Conservation (phyloP, 495 filamentous ascomycete genomes). For the Neurospora tetraspora region DNA sequence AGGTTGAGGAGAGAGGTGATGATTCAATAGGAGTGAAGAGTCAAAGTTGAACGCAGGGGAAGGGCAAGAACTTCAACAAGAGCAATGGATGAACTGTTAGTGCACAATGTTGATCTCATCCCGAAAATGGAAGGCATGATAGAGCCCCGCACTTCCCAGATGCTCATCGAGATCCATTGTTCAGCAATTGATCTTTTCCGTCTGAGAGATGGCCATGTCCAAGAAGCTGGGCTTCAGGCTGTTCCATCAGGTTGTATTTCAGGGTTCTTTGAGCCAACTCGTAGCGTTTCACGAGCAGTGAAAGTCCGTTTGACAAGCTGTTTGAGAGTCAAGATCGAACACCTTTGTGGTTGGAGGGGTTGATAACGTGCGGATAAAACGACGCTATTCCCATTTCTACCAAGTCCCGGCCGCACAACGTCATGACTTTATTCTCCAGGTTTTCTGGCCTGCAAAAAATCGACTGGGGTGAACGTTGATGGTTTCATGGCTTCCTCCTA, state of each 20-base stretch:
- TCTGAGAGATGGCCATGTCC: neutral
- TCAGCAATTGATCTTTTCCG: neutral
- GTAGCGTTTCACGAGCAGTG: neutral
- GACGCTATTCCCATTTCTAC: neutral
- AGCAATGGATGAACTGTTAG: neutral
- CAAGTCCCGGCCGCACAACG: neutral
- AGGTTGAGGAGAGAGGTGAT: neutral
- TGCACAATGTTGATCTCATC: neutral
- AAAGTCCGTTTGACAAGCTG: neutral
- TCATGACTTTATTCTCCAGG: neutral
- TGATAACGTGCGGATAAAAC: neutral
- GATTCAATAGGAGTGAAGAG: neutral
- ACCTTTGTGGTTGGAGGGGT: neutral
- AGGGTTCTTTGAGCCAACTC: neutral
- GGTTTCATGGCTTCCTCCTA: too few species aligned
- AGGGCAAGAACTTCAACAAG: neutral
- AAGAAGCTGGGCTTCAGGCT: neutral
- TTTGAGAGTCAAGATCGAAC: neutral
- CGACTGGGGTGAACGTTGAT: neutral
- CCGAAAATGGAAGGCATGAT: neutral
- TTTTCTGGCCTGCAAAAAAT: neutral
- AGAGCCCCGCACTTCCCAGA: neutral
- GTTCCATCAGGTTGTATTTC: neutral
- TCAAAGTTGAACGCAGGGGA: neutral
- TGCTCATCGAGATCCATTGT: neutral